Base-by-base conservation (phyloP, 805 yeast genomes). In the Lachancea fermentati region DNA sequence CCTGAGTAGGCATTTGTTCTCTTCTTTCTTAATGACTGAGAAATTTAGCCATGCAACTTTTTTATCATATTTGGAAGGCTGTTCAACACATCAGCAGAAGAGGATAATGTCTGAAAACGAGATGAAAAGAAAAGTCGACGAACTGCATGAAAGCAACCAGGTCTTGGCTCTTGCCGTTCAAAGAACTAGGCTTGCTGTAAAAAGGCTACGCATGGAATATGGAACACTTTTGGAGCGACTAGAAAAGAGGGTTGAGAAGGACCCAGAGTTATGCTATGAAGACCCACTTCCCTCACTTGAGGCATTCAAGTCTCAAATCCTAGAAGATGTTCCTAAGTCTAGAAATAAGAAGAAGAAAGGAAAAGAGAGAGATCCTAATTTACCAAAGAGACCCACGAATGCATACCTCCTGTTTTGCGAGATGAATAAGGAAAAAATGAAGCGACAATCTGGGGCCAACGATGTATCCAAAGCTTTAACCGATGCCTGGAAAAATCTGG, bases 361-460 rank as follows among this genome's bases (percentile, higher is more conserved):
- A 50, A 68, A 69, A 37, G 68, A 72, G 7, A 76, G 88, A 52
- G 95, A 88, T 60, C 96, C 96, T 7, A 79, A 79, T 50, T 72
- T 82, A 53, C 97, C 96, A 15, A 86, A 84, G 52, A 72, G 94
- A 53, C 96, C 96, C 4, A 81, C 93, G 3, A 89, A 88, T 60
- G 95, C 96, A 4, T 89, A 88, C 55, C 68, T 86, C 46, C 75
- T 86, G 40, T 88, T 83, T 56, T 89, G 96, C 63, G 97, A 89
- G 44, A 66, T 75, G 65, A 94, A 86, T 55, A 85, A 85, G 61
- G 95, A 85, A 34, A 69, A 73, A 36, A 73, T 86, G 29, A 78
- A 76, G 46, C 70, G 73, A 37, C 76, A 74, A 45, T 73, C 76
- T 3, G 80, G 79, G 7, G 68, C 71, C 22, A 65, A 65, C 30